These are phyloP conservation scores for Colletotrichum navitas DNA, from an alignment of 2,329 filamentous ascomycete genomes.

Conservation along the genomic window DNA sequence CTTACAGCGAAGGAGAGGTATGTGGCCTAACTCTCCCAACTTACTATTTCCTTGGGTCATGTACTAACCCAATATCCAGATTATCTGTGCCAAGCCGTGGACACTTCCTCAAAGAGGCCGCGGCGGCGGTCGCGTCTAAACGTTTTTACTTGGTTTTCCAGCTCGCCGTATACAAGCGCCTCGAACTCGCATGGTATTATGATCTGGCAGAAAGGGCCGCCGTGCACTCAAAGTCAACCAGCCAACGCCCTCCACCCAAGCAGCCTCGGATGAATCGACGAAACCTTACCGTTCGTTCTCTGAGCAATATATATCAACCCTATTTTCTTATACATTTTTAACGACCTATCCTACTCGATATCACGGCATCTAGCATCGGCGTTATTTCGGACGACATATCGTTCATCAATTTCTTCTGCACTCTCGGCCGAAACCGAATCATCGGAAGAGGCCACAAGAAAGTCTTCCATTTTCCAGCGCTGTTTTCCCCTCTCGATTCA, in stretches of 20 bases:
- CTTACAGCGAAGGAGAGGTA: slow-evolving; percentile 97
- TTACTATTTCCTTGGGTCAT: slow-evolving; percentile 9
- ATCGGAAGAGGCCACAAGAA: neutral
- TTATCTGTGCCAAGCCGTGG: slow-evolving; percentile 78
- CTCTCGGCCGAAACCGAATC: slow-evolving; percentile 10
- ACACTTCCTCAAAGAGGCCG: slow-evolving; percentile 71
- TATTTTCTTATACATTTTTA: slow-evolving; percentile 35
- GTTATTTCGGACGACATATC: slow-evolving; percentile 37
- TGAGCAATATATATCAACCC: slow-evolving; percentile 26
- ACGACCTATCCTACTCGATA: slow-evolving; percentile 31
- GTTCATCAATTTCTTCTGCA: slow-evolving; percentile 14
- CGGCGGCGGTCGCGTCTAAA: slow-evolving; percentile 43
- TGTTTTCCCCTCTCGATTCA: slow-evolving; percentile 22
- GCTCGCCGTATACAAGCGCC: slow-evolving; percentile 13
- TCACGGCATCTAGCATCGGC: slow-evolving; percentile 43
- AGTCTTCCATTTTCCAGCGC: neutral
- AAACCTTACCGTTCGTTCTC: slow-evolving; percentile 33
- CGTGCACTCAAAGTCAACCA: slow-evolving; percentile 14
- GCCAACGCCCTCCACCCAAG: neutral
- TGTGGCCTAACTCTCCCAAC: neutral
- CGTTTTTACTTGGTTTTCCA: neutral
- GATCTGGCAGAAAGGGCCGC: slow-evolving; percentile 26
- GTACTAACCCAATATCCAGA: slow-evolving; percentile 55
- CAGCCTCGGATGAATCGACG: slow-evolving; percentile 31
- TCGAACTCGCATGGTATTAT: slow-evolving; percentile 14